Evolutionary conservation across 768 basidiomycete genomes (phyloP).

Genomic region (Rhizopogon rudus): DNA sequence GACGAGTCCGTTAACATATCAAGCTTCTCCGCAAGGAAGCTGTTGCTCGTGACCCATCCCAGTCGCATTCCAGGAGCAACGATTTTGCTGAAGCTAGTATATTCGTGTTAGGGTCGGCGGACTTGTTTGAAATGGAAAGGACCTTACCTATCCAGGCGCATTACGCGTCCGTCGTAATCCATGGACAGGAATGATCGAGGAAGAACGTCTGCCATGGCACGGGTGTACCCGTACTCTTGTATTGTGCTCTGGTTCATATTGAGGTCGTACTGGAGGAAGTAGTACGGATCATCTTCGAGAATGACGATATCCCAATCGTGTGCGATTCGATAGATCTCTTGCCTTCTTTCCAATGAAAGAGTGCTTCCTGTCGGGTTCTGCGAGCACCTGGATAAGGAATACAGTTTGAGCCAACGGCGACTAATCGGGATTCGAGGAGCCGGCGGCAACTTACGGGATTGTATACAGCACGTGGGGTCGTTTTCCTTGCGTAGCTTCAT

Average conservation of each 20-base stretch:
- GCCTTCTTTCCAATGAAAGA: constrained; percentile 38
- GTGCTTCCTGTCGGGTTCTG: constrained; percentile 51
- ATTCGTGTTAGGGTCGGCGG: neutral
- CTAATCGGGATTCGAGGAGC: neutral
- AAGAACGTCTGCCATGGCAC: constrained; percentile 27
- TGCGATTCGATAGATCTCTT: constrained; percentile 42
- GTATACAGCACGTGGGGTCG: constrained; percentile 49
- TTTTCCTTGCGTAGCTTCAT: constrained; percentile 36
- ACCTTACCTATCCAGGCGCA: constrained; percentile 40
- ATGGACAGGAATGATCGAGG: constrained; percentile 41
- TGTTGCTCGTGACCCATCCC: constrained; percentile 42
- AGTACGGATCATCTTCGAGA: constrained; percentile 50
- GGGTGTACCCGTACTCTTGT: constrained; percentile 22
- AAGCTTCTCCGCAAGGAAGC: constrained; percentile 37
- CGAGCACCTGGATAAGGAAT: constrained; percentile 18
- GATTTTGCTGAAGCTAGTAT: constrained; percentile 41
- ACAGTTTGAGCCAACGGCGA: constrained; percentile 1
- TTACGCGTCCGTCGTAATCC: constrained; percentile 45
- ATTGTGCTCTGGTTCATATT: constrained; percentile 14
- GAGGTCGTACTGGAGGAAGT: constrained; percentile 40
- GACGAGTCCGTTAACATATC: constrained; percentile 42
- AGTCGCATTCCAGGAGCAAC: constrained; percentile 53
- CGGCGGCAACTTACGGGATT: constrained; percentile 34
- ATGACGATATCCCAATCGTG: constrained; percentile 48
- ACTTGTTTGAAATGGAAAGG: neutral